phyloP scores from a whole-genome alignment of 2,329 filamentous ascomycete species.

The Paraphaeosphaeria minitans region DNA sequence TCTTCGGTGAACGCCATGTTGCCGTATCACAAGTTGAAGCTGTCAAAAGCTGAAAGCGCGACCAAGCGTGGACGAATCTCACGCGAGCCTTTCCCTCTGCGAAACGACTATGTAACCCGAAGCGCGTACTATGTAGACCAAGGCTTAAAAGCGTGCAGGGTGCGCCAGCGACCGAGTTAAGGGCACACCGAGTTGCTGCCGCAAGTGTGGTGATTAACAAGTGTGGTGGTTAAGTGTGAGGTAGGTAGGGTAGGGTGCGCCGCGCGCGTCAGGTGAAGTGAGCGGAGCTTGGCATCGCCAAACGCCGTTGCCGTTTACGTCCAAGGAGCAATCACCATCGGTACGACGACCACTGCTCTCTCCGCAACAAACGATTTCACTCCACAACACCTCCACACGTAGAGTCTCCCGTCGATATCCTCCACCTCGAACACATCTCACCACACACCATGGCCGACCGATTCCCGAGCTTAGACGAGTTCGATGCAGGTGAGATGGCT shows the following conservation, averaged over 20 bases:
- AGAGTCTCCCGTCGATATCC: slow-evolving; percentile 2
- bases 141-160: not conserved
- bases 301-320: slow-evolving; percentile 6
- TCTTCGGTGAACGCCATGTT: slow-evolving; percentile 94
- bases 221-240: not conserved
- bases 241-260: not conserved
- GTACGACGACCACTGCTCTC: slow-evolving; percentile 1
- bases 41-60: slow-evolving; percentile 21
- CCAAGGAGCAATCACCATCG: slow-evolving; percentile 4
- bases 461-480: slow-evolving; percentile 59
- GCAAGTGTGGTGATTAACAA: slow-evolving; percentile 1
- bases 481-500: slow-evolving; percentile 54
- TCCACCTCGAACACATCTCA: not conserved
- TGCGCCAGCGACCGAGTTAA: not conserved
- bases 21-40: slow-evolving; percentile 30
- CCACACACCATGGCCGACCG: slow-evolving; percentile 54
- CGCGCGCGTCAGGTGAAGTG: not conserved
- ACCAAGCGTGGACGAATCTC: slow-evolving; percentile 11
- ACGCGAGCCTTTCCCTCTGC: slow-evolving; percentile 26
- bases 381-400: not conserved
- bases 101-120: slow-evolving; percentile 1
- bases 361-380: slow-evolving; percentile 7
- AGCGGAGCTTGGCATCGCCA: slow-evolving; percentile 7
- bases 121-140: slow-evolving; percentile 10
- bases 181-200: slow-evolving; percentile 3